A percentile compares a stretch with the other conserved stretches of the same genome.
Evolutionary conservation across 768 basidiomycete genomes (phyloP).

Genomic region (Psilocybe cyanescens): DNA sequence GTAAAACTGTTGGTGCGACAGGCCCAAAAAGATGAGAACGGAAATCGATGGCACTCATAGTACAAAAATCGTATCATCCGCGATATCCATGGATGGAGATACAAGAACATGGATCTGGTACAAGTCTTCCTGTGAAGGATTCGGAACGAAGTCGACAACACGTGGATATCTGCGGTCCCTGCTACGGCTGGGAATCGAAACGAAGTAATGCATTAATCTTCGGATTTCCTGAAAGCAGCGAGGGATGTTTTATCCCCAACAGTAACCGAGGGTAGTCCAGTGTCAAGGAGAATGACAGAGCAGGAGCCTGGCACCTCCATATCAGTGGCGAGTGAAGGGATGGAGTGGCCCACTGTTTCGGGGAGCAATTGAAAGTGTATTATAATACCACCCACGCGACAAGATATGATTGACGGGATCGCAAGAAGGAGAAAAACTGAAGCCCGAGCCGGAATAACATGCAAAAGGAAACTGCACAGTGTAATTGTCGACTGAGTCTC

Average conservation of each 20-base stretch:
- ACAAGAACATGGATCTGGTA: conserved; percentile 37
- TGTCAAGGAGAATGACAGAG: conserved; percentile 21
- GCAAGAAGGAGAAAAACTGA: conserved; percentile 14
- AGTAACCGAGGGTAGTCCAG: conserved; percentile 28
- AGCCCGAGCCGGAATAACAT: conserved; percentile 1
- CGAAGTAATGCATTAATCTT: conserved; percentile 24
- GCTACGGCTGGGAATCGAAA: conserved; percentile 27
- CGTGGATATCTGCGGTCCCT: conserved; percentile 25
- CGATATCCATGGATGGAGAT: conserved; percentile 28
- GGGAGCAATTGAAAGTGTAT: conserved; percentile 10
- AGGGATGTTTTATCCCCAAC: conserved; percentile 35
- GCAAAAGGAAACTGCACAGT: conserved; percentile 6
- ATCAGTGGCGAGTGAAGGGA: conserved; percentile 20
- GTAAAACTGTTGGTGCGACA: conserved; percentile 19
- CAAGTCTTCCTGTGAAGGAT: conserved; percentile 27
- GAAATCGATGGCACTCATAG: conserved; percentile 16
- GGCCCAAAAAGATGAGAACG: conserved; percentile 19
- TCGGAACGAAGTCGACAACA: conserved; percentile 29
- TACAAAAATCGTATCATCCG: conserved; percentile 25
- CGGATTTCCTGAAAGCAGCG: conserved; percentile 23
- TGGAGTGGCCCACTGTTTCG: conserved; percentile 28
- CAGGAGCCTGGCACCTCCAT: conserved; percentile 16
- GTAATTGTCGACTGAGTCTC: not conserved
- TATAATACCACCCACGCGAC: conserved; percentile 14
- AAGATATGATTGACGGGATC: conserved; percentile 17